Conservation (phyloP, 2,329 filamentous ascomycete genomes). For the Hypoxylon sp. region DNA sequence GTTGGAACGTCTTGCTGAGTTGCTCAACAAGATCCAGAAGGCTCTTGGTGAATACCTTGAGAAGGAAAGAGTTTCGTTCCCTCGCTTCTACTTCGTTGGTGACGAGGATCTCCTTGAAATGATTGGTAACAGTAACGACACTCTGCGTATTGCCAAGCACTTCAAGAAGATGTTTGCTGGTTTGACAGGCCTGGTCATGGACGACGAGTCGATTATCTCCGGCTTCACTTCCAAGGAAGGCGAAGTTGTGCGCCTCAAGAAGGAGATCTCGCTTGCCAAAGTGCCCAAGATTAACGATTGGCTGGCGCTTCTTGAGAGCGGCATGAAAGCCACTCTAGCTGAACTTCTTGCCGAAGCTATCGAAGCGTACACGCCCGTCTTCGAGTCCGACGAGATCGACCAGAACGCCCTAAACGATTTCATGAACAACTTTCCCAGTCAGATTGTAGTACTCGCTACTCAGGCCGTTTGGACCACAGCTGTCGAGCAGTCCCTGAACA, state of each 20-base stretch:
- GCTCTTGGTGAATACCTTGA: slow-evolving; percentile 98
- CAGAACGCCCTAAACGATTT: slow-evolving; percentile 76
- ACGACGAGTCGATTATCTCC: slow-evolving; percentile 87
- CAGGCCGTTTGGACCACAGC: slow-evolving; percentile 93
- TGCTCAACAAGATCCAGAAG: slow-evolving; percentile 99
- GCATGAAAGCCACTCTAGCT: slow-evolving; percentile 93
- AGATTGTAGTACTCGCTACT: slow-evolving; percentile 93
- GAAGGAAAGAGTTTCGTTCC: slow-evolving; percentile 96
- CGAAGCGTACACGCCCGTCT: slow-evolving; percentile 80
- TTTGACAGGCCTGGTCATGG: slow-evolving; percentile 86
- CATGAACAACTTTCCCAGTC: slow-evolving; percentile 84
- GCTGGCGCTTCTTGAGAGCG: slow-evolving; percentile 89
- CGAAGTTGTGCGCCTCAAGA: slow-evolving; percentile 86
- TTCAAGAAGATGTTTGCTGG: slow-evolving; percentile 99
- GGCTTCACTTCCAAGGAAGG: slow-evolving; percentile 96
- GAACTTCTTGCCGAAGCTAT: slow-evolving; percentile 89
- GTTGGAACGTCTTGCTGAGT: slow-evolving; percentile 91
- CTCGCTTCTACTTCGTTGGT: slow-evolving; percentile 98
- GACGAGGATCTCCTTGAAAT: slow-evolving; percentile 98
- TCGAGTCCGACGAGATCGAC: slow-evolving; percentile 75
- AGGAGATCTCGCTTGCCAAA: slow-evolving; percentile 89
- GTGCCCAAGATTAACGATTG: slow-evolving; percentile 98
- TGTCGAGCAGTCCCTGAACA: slow-evolving; percentile 78
- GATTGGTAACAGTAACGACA: slow-evolving; percentile 99
- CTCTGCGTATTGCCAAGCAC: slow-evolving; percentile 94